Evolutionary conservation across 805 yeast genomes (phyloP).

Genomic region (Saitoella complicata): DNA sequence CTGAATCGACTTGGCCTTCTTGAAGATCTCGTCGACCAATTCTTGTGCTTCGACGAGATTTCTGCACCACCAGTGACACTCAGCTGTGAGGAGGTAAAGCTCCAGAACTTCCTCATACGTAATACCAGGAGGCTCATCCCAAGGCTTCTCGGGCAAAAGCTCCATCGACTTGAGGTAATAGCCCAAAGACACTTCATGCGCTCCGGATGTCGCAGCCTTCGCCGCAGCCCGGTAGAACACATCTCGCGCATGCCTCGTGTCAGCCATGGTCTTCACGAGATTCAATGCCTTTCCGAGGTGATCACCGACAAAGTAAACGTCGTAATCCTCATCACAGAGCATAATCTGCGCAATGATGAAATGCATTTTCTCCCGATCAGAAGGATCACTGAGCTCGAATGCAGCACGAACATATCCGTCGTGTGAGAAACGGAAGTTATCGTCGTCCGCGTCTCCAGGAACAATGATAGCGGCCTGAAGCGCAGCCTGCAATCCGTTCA

Average conservation of each 20-base stretch:
- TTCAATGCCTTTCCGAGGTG: constrained; percentile 8
- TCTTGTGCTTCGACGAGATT: background rate
- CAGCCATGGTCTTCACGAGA: constrained; percentile 5
- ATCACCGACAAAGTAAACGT: constrained; percentile 5
- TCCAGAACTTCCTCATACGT: background rate
- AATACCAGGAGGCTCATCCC: constrained; percentile 1
- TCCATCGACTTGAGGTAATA: constrained; percentile 6
- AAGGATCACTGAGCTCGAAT: constrained; percentile 3
- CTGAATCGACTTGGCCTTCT: too few species aligned
- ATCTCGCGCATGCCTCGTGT: constrained; percentile 7
- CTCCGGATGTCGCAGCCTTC: constrained; percentile 5
- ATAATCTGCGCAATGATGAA: constrained; percentile 11
- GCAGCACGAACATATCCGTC: constrained; percentile 7
- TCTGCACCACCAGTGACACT: constrained; percentile 1
- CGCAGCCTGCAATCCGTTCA: constrained; percentile 10
- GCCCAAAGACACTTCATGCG: constrained; percentile 6
- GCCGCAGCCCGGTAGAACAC: constrained; percentile 7
- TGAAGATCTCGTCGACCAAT: too few species aligned
- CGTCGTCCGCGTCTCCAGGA: background rate
- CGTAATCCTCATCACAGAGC: constrained; percentile 5
- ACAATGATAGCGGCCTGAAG: constrained; percentile 7
- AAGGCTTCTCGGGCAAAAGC: constrained; percentile 7
- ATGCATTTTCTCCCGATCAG: constrained; percentile 8
- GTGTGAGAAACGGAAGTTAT: constrained; percentile 7
- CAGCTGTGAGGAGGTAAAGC: background rate